Evolutionary conservation across 2,329 filamentous ascomycete species (phyloP).

Genomic region (Coniella lustricola): DNA sequence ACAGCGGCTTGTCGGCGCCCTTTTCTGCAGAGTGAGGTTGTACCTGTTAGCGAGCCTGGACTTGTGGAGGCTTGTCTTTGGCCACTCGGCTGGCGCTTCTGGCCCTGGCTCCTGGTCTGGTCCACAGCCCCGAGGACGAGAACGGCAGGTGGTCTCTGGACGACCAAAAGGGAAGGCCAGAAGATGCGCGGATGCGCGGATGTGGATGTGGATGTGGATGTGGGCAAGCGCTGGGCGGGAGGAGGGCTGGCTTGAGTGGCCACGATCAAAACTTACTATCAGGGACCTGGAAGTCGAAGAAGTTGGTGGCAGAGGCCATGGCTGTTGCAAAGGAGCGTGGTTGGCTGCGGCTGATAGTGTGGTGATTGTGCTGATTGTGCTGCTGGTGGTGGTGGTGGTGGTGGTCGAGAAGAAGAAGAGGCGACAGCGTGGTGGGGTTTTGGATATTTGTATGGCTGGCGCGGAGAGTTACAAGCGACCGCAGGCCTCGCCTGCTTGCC

Average conservation of each 20-base stretch:
- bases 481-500: neutral
- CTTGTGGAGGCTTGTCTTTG: neutral
- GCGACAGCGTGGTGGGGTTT: neutral
- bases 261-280: slow-evolving; percentile 77
- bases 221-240: neutral
- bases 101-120: neutral
- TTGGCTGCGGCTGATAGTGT: slow-evolving; percentile 7
- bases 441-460: neutral
- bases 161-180: neutral
- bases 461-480: neutral
- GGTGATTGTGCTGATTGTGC: slow-evolving; percentile 4
- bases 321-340: slow-evolving; percentile 21
- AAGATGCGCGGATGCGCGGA: slow-evolving; percentile 1
- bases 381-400: slow-evolving; percentile 2
- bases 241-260: too few species aligned
- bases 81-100: slow-evolving; percentile 3
- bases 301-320: slow-evolving; percentile 64
- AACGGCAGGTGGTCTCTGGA: slow-evolving; percentile 1
- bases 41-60: slow-evolving; percentile 9
- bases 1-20: slow-evolving; percentile 63
- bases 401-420: too few species aligned
- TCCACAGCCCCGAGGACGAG: neutral
- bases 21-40: slow-evolving; percentile 46
- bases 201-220: neutral
- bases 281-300: slow-evolving; percentile 80